Percentiles rank a stretch among this genome's conserved stretches.
Conservation (phyloP, 345 rosid genomes). For the Microcos paniculata region DNA sequence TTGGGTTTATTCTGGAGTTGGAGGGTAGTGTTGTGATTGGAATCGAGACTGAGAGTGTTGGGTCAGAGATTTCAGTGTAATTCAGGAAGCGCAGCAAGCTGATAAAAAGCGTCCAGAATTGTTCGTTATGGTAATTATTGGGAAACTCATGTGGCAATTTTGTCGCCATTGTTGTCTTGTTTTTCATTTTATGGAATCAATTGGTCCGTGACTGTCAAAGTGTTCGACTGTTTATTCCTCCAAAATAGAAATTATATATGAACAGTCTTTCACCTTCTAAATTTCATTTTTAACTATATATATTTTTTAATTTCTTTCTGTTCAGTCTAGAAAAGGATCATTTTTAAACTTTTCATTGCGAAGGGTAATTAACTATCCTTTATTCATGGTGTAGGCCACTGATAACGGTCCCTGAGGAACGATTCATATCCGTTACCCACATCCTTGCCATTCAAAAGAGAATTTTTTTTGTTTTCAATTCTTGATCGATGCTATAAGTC, state of each 20-base stretch:
- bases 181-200: conserved; percentile 21
- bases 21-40: no score
- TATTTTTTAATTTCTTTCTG: no score
- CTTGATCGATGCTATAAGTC: no score
- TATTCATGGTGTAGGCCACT: no score
- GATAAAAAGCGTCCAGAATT: conserved; percentile 12
- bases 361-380: not conserved
- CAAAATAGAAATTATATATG: conserved; percentile 1
- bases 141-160: conserved; percentile 32
- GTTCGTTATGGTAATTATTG: conserved; percentile 29
- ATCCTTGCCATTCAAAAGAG: no score
- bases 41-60: conserved; percentile 8
- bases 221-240: not conserved
- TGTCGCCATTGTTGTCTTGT: conserved; percentile 31
- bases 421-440: no score
- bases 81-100: not conserved
- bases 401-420: no score
- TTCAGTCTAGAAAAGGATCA: not conserved
- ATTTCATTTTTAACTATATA: not conserved
- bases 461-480: no score
- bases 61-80: conserved; percentile 15
- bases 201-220: conserved; percentile 32
- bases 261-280: not conserved
- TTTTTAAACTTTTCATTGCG: not conserved
- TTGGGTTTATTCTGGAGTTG: no score